phyloP scores from a whole-genome alignment of 2,329 filamentous ascomycete species.

The Pyrenophora graminea region DNA sequence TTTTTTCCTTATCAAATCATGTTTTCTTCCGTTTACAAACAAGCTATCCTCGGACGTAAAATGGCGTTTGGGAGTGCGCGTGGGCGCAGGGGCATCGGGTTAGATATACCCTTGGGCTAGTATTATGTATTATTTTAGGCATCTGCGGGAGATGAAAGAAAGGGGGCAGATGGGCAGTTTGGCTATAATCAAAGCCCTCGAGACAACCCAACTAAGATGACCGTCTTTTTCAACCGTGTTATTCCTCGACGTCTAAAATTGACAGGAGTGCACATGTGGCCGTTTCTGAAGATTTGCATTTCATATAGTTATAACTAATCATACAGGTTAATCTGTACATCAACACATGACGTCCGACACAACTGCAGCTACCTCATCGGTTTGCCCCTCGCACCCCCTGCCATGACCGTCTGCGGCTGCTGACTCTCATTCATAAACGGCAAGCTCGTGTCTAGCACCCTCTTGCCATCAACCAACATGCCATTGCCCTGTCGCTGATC shows the following conservation, averaged over 20 bases:
- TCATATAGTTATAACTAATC: not conserved
- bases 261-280: too few relatives aligned
- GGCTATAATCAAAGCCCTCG: not conserved
- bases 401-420: conserved; percentile 22
- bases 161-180: not conserved
- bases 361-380: conserved; percentile 4
- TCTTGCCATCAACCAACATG: conserved; percentile 59
- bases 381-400: conserved; percentile 22
- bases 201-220: not conserved
- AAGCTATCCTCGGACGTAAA: not conserved
- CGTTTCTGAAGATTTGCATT: not conserved
- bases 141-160: too few relatives aligned
- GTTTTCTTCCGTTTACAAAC: not conserved
- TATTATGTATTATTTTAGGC: not conserved
- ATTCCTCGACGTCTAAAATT: too few relatives aligned
- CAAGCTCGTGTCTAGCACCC: conserved; percentile 44
- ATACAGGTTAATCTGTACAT: not conserved
- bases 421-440: conserved; percentile 23
- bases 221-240: too few relatives aligned
- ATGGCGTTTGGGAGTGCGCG: conserved; percentile 4
- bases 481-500: conserved; percentile 58
- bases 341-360: not conserved
- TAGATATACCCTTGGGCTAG: conserved; percentile 4
- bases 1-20: not conserved
- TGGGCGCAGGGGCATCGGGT: not conserved